Base-by-base conservation (phyloP, 1,139 yeast species). In the Geotrichum cucujoidarum region DNA sequence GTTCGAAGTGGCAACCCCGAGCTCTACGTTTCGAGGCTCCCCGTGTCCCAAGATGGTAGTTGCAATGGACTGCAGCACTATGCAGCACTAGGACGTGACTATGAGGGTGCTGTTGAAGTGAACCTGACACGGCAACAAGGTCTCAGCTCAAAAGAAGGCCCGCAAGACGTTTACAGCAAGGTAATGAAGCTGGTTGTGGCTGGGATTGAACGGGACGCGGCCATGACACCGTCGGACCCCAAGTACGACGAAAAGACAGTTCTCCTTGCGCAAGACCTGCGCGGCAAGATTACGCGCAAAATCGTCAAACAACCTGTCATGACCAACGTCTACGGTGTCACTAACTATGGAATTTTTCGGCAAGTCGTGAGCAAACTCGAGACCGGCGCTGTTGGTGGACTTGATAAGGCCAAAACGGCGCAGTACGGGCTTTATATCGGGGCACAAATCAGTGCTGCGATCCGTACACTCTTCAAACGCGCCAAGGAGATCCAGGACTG, bases 281-380 rank as follows among this genome's bases (percentile, higher is more conserved):
- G 76, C 53, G 83, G 81, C 45, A 76, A 78, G 57, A 77, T 90
- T 49, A 75, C 80, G 18, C 76, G 97, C 57, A 86, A 86, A 62
- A 81, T 88, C 42, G 95, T 89, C 40, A 90, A 90, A 63, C 95
- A 88, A 65, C 87, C 97, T 0, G 97, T 90, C 16, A 90, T 90
- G 97, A 90, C 97, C 0, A 88, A 86, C 59, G 97, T 90, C 38
- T 90, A 90, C 64, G 97, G 97, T 57, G 97, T 88, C 21, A 90
- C 96, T 0, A 83, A 76, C 61, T 77, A 83, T 54, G 97, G 96
- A 16, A 95, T 95, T 0, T 77, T 83, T 16, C 78, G 79, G 1
- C 96, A 90, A 67, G 84, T 89, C 57, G 47, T 55, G 33, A 53
- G 55, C 18, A 61, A 57, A 48, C 69, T 64, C 57, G 69, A 62